Percentiles rank a stretch among this genome's conserved stretches.
These are phyloP conservation scores for Clitopilus passeckerianus DNA, from an alignment of 768 basidiomycete species.

Conservation along the genomic window DNA sequence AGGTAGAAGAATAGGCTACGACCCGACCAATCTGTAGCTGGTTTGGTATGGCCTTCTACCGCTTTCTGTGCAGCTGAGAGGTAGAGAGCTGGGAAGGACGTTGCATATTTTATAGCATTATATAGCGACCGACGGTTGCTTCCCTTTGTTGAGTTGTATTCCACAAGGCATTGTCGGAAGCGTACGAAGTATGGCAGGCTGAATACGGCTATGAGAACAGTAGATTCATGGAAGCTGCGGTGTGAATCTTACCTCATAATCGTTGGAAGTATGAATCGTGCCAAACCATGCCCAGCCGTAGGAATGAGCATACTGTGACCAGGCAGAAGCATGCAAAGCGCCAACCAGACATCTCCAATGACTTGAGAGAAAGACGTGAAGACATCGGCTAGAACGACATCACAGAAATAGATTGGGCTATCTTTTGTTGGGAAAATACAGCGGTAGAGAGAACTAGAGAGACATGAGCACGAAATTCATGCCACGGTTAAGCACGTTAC, in stretches of 20 bases:
- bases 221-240: neutral
- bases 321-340: constrained; percentile 79
- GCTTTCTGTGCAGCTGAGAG: constrained; percentile 87
- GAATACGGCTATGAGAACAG: constrained; percentile 4
- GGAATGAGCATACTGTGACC: constrained; percentile 69
- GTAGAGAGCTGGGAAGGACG: constrained; percentile 94
- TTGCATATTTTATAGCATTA: constrained; percentile 95
- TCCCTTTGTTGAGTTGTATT: constrained; percentile 63
- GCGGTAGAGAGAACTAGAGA: constrained; percentile 60
- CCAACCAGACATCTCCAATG: constrained; percentile 90
- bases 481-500: constrained; percentile 21
- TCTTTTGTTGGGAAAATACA: constrained; percentile 65
- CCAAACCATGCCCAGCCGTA: constrained; percentile 57
- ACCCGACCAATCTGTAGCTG: constrained; percentile 61
- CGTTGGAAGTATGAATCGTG: constrained; percentile 73
- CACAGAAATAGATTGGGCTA: constrained; percentile 76
- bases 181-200: constrained; percentile 88
- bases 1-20: constrained; percentile 78
- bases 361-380: constrained; percentile 97
- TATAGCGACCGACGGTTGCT: constrained; percentile 68
- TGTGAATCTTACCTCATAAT: constrained; percentile 72
- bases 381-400: constrained; percentile 92
- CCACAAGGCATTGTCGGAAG: constrained; percentile 89
- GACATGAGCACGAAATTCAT: constrained; percentile 1
- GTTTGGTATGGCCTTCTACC: constrained; percentile 44